These are phyloP conservation scores for Melanogaster broomeanus DNA, from an alignment of 768 basidiomycete species.

Conservation along the genomic window DNA sequence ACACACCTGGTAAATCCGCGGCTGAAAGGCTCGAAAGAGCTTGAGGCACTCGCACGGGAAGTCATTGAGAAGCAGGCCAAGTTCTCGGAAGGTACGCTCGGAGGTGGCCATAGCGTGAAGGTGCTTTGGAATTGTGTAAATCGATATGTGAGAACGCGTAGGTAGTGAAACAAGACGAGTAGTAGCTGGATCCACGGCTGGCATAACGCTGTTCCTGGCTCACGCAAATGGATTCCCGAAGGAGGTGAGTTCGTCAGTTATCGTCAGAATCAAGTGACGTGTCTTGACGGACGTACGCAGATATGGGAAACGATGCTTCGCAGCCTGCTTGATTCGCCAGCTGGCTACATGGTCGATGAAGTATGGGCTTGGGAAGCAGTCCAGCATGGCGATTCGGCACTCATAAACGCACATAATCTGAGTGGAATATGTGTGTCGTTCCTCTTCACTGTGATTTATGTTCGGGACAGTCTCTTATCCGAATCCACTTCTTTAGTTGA, in stretches of 20 bases:
- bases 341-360: conserved; percentile 53
- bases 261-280: background rate
- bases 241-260: conserved; percentile 52
- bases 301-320: conserved; percentile 76
- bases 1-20: background rate
- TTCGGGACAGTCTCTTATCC: background rate
- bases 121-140: conserved; percentile 73
- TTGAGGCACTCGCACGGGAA: conserved; percentile 16
- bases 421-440: conserved; percentile 65
- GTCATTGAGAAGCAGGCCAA: conserved; percentile 13
- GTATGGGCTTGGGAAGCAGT: conserved; percentile 85
- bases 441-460: background rate
- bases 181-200: conserved; percentile 14
- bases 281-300: conserved; percentile 37
- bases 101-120: conserved; percentile 18
- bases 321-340: conserved; percentile 47
- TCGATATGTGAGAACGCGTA: conserved; percentile 53
- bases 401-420: conserved; percentile 61
- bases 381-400: conserved; percentile 83
- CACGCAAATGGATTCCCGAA: conserved; percentile 91
- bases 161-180: conserved; percentile 4
- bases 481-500: conserved; percentile 48
- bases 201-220: conserved; percentile 71
- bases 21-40: conserved; percentile 11
- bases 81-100: conserved; percentile 18